Evolutionary conservation across 148 eudicot genomes (phyloP).

Genomic region (Drosera capensis): DNA sequence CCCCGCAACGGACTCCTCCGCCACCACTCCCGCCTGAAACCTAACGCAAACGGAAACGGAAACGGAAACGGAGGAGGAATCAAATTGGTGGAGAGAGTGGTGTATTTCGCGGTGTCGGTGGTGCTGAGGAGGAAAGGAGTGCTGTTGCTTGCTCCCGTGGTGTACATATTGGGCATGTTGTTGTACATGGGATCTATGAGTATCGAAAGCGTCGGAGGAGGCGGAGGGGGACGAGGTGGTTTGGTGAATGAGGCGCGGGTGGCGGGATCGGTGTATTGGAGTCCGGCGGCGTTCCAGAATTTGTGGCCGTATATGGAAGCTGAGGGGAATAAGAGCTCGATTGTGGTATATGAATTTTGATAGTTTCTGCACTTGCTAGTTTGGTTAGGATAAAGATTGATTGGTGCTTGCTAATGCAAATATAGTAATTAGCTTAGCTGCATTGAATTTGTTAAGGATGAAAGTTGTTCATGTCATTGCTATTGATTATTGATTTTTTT

Average conservation of each 20-base stretch:
- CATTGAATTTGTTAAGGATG: too few relatives aligned
- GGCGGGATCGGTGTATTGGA: conserved; percentile 68
- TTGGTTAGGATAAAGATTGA: neutral
- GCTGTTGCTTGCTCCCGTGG: conserved; percentile 60
- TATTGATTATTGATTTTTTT: too few relatives aligned
- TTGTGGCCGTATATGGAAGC: conserved; percentile 62
- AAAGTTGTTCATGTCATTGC: too few relatives aligned
- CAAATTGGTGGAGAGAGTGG: conserved; percentile 50
- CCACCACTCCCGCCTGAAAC: conserved; percentile 29
- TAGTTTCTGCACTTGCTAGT: neutral
- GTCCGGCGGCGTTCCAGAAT: conserved; percentile 64
- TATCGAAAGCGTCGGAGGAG: conserved; percentile 19
- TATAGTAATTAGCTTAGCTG: too few relatives aligned
- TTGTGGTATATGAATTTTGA: conserved; percentile 30
- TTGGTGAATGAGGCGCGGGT: conserved; percentile 24
- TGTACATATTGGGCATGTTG: conserved; percentile 79
- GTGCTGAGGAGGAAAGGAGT: conserved; percentile 69
- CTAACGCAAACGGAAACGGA: conserved; percentile 7
- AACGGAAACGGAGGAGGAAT: conserved; percentile 28
- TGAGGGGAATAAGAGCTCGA: conserved; percentile 39
- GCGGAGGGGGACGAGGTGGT: conserved; percentile 16
- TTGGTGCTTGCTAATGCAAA: neutral
- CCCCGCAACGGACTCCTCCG: conserved; percentile 18
- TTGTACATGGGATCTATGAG: conserved; percentile 73
- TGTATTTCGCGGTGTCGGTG: conserved; percentile 40